Percentiles rank a stretch among this genome's conserved stretches.
phyloP scores from a whole-genome alignment of 371 early-diverging fungal genomes.

The Nematocida ausubeli region DNA sequence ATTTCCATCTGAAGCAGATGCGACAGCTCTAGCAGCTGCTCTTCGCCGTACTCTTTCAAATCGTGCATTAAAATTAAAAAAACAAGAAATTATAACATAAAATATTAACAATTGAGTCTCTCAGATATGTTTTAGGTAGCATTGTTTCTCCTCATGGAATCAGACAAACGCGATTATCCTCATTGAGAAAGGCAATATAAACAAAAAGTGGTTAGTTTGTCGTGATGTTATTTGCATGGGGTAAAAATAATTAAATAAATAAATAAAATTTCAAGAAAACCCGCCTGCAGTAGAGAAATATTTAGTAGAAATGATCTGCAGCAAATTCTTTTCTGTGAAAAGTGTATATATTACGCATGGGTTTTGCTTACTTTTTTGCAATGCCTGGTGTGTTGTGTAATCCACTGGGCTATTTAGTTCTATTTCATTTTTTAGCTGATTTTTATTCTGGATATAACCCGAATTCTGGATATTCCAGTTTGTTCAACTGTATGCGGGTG shows the following conservation, averaged over 20 bases:
- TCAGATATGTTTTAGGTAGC: conserved; percentile 54
- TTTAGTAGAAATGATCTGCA: too few species aligned
- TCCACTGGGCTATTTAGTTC: too few species aligned
- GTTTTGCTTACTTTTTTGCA: too few species aligned
- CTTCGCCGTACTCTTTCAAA: not conserved
- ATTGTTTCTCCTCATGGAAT: conserved; percentile 52
- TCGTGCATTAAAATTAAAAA: not conserved
- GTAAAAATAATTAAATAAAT: conserved; percentile 15
- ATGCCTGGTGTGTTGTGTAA: too few species aligned
- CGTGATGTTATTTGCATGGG: not conserved
- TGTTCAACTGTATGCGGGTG: too few species aligned
- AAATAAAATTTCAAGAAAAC: not conserved
- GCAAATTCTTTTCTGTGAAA: too few species aligned
- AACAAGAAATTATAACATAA: conserved; percentile 9
- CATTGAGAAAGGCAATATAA: conserved; percentile 31
- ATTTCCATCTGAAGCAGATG: conserved; percentile 18
- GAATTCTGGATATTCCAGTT: too few species aligned
- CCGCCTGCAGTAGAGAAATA: too few species aligned
- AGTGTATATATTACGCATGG: too few species aligned
- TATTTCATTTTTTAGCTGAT: too few species aligned
- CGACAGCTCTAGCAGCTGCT: not conserved
- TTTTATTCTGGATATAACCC: too few species aligned
- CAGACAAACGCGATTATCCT: conserved; percentile 55
- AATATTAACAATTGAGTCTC: conserved; percentile 39
- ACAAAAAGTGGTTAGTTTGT: not conserved